Conservation (phyloP, 1,284 basidiomycete genomes). For the Lentinus polychrous region DNA sequence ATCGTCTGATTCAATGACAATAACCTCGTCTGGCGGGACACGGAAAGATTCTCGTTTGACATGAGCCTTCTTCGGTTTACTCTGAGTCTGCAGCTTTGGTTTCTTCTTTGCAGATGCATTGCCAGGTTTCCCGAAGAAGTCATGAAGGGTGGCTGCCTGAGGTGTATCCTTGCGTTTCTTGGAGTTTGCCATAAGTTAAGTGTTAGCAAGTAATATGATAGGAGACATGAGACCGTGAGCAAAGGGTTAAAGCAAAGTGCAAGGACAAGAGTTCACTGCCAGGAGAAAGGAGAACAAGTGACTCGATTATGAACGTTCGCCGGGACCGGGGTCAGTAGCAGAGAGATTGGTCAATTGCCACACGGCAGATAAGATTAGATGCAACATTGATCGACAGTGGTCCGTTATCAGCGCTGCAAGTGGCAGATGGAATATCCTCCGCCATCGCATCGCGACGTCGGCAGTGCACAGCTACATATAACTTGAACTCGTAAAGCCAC, state of each 20-base stretch:
- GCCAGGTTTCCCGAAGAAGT: constrained; percentile 38
- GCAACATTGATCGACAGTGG: not conserved
- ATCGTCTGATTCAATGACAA: constrained; percentile 56
- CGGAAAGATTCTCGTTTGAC: not conserved
- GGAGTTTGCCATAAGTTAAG: constrained; percentile 13
- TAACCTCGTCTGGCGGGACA: constrained; percentile 27
- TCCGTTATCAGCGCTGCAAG: not conserved
- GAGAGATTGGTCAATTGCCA: not conserved
- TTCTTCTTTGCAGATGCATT: constrained; percentile 15
- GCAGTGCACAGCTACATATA: not conserved
- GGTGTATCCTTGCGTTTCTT: constrained; percentile 36
- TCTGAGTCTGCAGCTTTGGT: constrained; percentile 4
- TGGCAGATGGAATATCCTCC: not conserved
- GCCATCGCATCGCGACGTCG: not conserved
- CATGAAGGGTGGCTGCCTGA: constrained; percentile 37
- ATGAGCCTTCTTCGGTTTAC: constrained; percentile 1
- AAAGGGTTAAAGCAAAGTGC: too few relatives aligned
- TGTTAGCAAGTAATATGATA: too few relatives aligned
- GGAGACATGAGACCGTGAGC: too few relatives aligned
- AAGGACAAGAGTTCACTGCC: not conserved
- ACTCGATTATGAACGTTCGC: too few relatives aligned
- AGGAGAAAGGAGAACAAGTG: not conserved
- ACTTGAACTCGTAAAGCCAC: not conserved
- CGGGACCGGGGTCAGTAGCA: not conserved
- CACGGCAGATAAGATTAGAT: not conserved